Base-by-base conservation (phyloP, 176 grass and related monocot species). In the Musa schizocarpa region DNA sequence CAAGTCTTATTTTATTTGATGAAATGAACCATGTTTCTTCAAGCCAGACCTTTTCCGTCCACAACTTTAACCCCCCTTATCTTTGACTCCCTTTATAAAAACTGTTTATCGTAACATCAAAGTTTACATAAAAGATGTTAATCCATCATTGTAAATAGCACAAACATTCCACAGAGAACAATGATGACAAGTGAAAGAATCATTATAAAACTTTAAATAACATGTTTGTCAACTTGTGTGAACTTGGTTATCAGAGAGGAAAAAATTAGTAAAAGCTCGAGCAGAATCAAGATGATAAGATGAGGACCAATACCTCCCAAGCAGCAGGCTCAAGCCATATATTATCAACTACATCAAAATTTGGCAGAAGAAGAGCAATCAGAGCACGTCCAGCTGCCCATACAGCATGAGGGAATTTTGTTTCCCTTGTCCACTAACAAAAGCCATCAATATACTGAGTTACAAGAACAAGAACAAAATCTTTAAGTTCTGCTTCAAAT, bases 331-430 rank as follows among this genome's bases (percentile, higher is more conserved):
- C 81, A 9, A 83, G 65, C 81, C 81, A 83, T 52, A 77, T 51
- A 9, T 76, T 83, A n/a, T 83, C 81, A 72, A 83, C 81, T 61
- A 77, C 67, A 72, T 83, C 81, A 77, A 77, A 83, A 62, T 83
- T 83, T 55, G 81, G 81, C 17, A 83, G 65, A 71, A 83, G 81
- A 83, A 83, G 74, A 1, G 74, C 66, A 77, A 71, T 62, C 21
- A 83, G 74, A 59, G 65, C 65, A 62, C 81, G 74, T 13, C 81
- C 81, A 71, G 81, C 81, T 25, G 74, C 81, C 81, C 81, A 83
- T 9, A 83, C 65, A 52, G 81, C 81, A 77, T 83, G 81, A 26
- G 81, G 81, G 53, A 80, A 80, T 71, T 80, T 80, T 80, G 69
- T 80, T 58, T 80, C 78, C 78, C 68, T 73, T 54, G 78, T 72